Evolutionary conservation across 1,284 basidiomycete genomes (phyloP), one percentile per base, ranked within the genome.

Genomic region (Ustilago shanxiensis): DNA sequence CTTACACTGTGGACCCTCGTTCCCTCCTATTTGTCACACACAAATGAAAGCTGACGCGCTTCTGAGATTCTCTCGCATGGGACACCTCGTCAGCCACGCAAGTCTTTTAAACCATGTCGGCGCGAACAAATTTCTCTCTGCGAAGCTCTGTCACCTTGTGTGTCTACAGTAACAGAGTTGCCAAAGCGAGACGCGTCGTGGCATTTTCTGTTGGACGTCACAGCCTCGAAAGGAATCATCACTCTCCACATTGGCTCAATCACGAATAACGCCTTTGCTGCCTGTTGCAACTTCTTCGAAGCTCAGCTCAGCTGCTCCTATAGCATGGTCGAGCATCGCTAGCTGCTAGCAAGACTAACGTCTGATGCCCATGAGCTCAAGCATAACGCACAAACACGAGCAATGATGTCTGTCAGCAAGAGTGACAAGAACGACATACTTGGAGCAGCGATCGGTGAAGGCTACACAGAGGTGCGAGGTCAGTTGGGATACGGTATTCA

Each of bases 101-200:
- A 20, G 41, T 44, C 20, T 16, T n/a, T n/a, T n/a, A n/a, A n/a
- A n/a, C n/a, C 35, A 37, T 37, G 35, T 10, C 35, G 8, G 35
- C 35, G 35, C 35, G 35, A 37, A 16, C 37, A 16, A 7, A 16
- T 16, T 16, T 18, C n/a, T n/a, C n/a, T 39, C 18, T 24, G 20
- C 22, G n/a, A 47, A 20, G 44, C 44, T 9, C 44, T 22, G n/a
- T n/a, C n/a, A n/a, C n/a, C 20, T 3, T 53, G 28, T n/a, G 29
- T 53, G 14, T 45, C 39, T 29, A n/a, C n/a, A n/a, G n/a, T n/a
- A n/a, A n/a, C n/a, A n/a, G n/a, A n/a, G n/a, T n/a, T n/a, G 28
- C 9, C n/a, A 47, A 16, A 16, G 14, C 24, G 22, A 24, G 45
- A 58, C 47, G 57, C 57, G 57, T 60, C 47, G 47, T 60, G 57